Evolutionary conservation across 768 basidiomycete species (phyloP), one percentile per base, ranked within the genome.

Genomic region (Albatrellus ellisii): DNA sequence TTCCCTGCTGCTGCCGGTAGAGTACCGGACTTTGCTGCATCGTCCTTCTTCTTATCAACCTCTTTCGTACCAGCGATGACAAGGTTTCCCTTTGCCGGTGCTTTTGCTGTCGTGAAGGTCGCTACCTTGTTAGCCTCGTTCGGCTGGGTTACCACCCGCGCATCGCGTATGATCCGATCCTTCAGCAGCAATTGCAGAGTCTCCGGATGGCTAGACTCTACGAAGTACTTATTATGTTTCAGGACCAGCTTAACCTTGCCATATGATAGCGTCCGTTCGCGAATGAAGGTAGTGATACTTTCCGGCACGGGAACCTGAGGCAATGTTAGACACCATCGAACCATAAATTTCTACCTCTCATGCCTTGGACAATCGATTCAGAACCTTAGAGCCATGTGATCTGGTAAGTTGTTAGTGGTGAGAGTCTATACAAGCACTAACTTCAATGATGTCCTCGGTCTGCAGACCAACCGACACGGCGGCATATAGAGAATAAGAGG

Each of bases 161-260:
- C 86, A 47, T 85, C 82, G 25, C 84, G 75, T 42, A 94, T 95
- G 15, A 82, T 62, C 44, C 69, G 69, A 62, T 99, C 95, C 55
- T 89, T 85, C 32, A 99, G 69, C 26, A 98, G 65, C 15, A 77
- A 65, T 53, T 95, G 85, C 21, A 98, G 69, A 9, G 89, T 90
- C 42, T 97, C 92, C 2, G 92, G 91, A 54, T 95, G 88, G 50
- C 78, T 84, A 22, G 90, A 94, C 60, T 99, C 95, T 53, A 99
- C 88, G 53, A 75, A 97, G 61, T 98, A 98, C 53, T 83, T 87
- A 70, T 98, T 98, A 59, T 97, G 85, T 59, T 99, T 98, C 51
- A 99, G 66, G 6, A 99, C 95, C 36, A 99, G 77, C 56, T 98
- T 94, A 59, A 98, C 88, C 66, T 99, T 99, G 40, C 95, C 95